These are phyloP conservation scores for Mycosarcoma mackinlayi DNA, from an alignment of 1,284 basidiomycete genomes.

Conservation along the genomic window DNA sequence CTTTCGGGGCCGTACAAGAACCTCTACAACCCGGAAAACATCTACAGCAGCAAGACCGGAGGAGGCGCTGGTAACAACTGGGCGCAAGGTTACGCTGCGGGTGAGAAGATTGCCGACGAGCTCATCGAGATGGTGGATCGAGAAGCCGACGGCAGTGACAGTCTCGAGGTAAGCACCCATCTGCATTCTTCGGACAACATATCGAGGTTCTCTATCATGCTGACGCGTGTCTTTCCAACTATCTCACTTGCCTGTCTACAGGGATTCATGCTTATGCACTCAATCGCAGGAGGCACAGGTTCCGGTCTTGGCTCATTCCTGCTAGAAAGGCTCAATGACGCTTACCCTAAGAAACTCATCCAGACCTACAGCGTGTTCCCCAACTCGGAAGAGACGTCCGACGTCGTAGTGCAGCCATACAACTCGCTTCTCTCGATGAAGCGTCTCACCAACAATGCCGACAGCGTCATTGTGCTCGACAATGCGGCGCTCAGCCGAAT, in stretches of 20 bases:
- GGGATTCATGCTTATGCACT: constrained; percentile 99
- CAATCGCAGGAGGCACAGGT: constrained; percentile 97
- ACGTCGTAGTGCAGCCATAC: constrained; percentile 86
- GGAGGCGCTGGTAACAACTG: constrained; percentile 99
- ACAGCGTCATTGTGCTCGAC: constrained; percentile 96
- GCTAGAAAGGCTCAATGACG: constrained; percentile 94
- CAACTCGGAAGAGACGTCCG: constrained; percentile 72
- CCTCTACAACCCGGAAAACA: constrained; percentile 98
- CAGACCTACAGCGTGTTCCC: constrained; percentile 99
- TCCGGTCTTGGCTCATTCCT: constrained; percentile 97
- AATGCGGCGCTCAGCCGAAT: constrained; percentile 93
- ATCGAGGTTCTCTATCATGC: no score
- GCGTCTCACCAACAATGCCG: constrained; percentile 93
- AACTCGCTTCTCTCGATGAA: constrained; percentile 94
- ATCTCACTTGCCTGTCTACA: constrained; percentile 67
- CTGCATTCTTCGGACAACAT: no score
- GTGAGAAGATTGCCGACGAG: constrained; percentile 93
- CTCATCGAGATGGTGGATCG: constrained; percentile 99
- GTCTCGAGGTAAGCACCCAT: constrained; percentile 79
- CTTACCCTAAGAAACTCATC: constrained; percentile 98
- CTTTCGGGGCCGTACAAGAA: constrained; percentile 89
- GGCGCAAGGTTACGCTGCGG: constrained; percentile 87
- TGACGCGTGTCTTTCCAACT: background rate
- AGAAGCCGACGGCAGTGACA: constrained; percentile 98
- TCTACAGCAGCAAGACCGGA: constrained; percentile 92